Conservation (phyloP, 352 stramenopile genomes). For the Phytophthora pseudosyringae region DNA sequence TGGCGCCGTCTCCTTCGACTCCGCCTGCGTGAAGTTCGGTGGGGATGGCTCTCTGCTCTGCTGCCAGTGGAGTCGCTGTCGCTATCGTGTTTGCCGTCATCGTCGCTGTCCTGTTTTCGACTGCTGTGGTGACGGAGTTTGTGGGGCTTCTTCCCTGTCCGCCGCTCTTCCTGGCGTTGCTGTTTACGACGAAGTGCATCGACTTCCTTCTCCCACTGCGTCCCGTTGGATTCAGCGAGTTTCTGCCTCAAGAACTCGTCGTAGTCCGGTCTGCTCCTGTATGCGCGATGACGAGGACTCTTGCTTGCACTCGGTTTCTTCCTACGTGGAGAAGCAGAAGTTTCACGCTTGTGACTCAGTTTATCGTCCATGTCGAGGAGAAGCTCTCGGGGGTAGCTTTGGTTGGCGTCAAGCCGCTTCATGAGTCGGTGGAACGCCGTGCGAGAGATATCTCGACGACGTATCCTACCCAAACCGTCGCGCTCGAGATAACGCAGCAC, state of each 20-base stretch:
- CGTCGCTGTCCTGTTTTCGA: background rate
- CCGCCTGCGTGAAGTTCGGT: slow-evolving; percentile 2
- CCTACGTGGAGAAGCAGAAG: slow-evolving; percentile 3
- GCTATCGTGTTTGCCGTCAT: slow-evolving; percentile 23
- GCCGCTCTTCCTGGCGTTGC: slow-evolving; percentile 17
- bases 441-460: slow-evolving; percentile 42
- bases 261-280: slow-evolving; percentile 51
- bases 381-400: slow-evolving; percentile 28
- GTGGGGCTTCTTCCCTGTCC: slow-evolving; percentile 4
- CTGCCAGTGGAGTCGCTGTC: slow-evolving; percentile 16
- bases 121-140: background rate
- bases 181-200: slow-evolving; percentile 26
- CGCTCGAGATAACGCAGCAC: slow-evolving; percentile 62
- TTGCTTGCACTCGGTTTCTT: slow-evolving; percentile 1
- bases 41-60: slow-evolving; percentile 4
- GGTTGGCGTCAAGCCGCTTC: slow-evolving; percentile 47
- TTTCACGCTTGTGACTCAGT: background rate
- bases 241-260: slow-evolving; percentile 49
- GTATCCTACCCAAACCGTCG: slow-evolving; percentile 49
- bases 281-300: slow-evolving; percentile 40
- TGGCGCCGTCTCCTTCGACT: slow-evolving; percentile 9
- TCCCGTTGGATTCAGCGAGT: slow-evolving; percentile 10
- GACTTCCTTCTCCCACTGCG: slow-evolving; percentile 35
- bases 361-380: slow-evolving; percentile 24
- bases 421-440: slow-evolving; percentile 47